These are phyloP conservation scores for Pseudogymnoascus sp. DNA, from an alignment of 2,329 filamentous ascomycete species.

Conservation along the genomic window DNA sequence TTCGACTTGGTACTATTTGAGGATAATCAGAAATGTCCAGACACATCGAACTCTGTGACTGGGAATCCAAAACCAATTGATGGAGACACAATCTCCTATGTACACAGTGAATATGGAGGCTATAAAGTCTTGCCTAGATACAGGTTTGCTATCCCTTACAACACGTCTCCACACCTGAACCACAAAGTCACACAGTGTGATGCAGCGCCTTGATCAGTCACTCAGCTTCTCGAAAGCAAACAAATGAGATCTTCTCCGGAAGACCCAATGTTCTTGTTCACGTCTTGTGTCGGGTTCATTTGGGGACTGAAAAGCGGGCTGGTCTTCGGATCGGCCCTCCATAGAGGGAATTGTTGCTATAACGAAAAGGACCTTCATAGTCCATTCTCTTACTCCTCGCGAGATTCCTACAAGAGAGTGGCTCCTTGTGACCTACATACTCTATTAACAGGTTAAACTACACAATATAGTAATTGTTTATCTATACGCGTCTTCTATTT, in stretches of 20 bases:
- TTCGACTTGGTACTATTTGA: not conserved
- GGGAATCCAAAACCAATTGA: not conserved
- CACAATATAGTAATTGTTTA: not conserved
- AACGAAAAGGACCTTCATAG: slow-evolving; percentile 45
- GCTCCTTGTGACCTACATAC: slow-evolving; percentile 45
- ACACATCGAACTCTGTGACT: not conserved
- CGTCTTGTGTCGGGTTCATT: slow-evolving; percentile 38
- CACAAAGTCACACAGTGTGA: slow-evolving; percentile 1
- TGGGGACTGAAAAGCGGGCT: slow-evolving; percentile 33
- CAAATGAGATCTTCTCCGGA: slow-evolving; percentile 36
- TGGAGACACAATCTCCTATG: not conserved
- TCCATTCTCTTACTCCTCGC: slow-evolving; percentile 42
- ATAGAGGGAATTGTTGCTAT: slow-evolving; percentile 37
- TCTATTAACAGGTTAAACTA: not conserved
- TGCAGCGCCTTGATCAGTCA: slow-evolving; percentile 34
- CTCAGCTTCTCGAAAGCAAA: slow-evolving; percentile 34
- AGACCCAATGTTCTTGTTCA: slow-evolving; percentile 35
- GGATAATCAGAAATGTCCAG: not conserved
- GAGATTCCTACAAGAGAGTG: slow-evolving; percentile 37
- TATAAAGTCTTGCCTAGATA: not conserved
- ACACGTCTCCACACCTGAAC: not conserved
- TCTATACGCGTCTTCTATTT: not conserved
- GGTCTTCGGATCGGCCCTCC: slow-evolving; percentile 27
- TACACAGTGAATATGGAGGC: not conserved
- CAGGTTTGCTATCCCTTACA: slow-evolving; percentile 1